Conservation (phyloP, 108 stramenopile species). For the Nitzschia sp. region DNA sequence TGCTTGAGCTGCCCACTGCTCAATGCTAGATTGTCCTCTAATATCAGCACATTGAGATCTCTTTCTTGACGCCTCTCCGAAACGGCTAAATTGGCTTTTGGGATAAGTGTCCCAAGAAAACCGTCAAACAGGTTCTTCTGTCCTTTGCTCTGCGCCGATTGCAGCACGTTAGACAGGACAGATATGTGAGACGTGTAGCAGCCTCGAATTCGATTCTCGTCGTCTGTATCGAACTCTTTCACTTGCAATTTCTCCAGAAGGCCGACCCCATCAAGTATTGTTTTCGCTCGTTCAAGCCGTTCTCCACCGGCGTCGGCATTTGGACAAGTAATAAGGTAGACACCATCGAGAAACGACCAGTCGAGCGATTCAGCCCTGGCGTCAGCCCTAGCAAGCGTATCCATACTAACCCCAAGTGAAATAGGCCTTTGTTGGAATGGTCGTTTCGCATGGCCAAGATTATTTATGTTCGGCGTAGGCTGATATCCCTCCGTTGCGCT, state of each 20-base stretch:
- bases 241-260: constrained; percentile 26
- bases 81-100: neutral
- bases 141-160: neutral
- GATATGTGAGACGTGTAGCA: constrained; percentile 49
- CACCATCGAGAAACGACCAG: constrained; percentile 41
- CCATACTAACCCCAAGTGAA: neutral
- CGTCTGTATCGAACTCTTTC: constrained; percentile 53
- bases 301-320: constrained; percentile 33
- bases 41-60: constrained; percentile 28
- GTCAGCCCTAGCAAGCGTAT: neutral
- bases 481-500: too few relatives aligned
- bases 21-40: constrained; percentile 50
- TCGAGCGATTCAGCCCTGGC: constrained; percentile 11
- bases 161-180: constrained; percentile 26
- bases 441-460: too few relatives aligned
- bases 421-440: too few relatives aligned
- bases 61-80: neutral
- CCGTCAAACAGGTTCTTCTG: neutral
- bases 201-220: constrained; percentile 50
- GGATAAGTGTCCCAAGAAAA: neutral
- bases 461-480: too few relatives aligned
- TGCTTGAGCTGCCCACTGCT: constrained; percentile 22
- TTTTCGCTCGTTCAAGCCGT: constrained; percentile 23
- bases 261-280: constrained; percentile 26
- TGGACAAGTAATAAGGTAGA: constrained; percentile 49